Conservation (phyloP, 148 eudicot genomes). For the Chenopodium suecicum region DNA sequence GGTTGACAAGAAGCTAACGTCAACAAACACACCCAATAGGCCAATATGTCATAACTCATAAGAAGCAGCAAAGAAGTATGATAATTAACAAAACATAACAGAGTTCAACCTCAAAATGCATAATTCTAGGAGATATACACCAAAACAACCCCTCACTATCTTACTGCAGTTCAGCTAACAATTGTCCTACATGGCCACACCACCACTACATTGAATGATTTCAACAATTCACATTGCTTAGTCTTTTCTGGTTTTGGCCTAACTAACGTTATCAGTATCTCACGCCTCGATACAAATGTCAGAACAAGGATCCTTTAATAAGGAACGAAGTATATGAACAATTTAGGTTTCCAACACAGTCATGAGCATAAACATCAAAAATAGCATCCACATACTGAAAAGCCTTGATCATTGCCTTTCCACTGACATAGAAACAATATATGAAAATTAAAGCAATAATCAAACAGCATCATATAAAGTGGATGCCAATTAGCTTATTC, state of each 20-base stretch:
- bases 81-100: neutral
- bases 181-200: neutral
- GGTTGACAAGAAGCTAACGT: neutral
- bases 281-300: neutral
- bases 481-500: neutral
- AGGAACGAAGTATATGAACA: neutral
- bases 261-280: neutral
- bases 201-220: neutral
- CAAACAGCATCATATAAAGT: neutral
- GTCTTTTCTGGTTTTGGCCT: neutral
- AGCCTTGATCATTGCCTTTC: neutral
- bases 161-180: neutral
- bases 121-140: neutral
- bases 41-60: too few species aligned
- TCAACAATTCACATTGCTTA: too few species aligned
- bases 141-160: neutral
- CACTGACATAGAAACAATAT: neutral
- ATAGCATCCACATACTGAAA: neutral
- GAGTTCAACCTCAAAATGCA: neutral
- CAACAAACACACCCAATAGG: neutral
- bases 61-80: neutral
- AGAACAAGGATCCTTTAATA: neutral
- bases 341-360: neutral
- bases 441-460: neutral
- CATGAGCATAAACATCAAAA: neutral